Percentiles rank a stretch among this genome's conserved stretches.
These are phyloP conservation scores for Begonia peltatifolia DNA, from an alignment of 306 rosid genomes.

Conservation along the genomic window DNA sequence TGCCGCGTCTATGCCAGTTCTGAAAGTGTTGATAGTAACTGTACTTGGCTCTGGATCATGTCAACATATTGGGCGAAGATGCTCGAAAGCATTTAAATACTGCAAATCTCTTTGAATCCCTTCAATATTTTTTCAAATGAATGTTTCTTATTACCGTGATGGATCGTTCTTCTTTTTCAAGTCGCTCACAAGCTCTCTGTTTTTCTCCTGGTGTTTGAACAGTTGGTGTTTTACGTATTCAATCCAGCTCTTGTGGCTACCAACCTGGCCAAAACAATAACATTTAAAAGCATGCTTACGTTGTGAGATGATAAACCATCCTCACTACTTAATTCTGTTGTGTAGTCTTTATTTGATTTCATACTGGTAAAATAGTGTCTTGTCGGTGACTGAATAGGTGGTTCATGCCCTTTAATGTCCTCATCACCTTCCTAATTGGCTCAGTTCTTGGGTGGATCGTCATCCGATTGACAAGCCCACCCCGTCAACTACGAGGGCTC, in stretches of 20 bases:
- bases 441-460: constrained; percentile 37
- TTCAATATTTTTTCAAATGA: too few relatives aligned
- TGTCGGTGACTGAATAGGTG: constrained; percentile 15
- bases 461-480: constrained; percentile 28
- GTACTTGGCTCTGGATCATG: constrained; percentile 31
- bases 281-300: constrained; percentile 27
- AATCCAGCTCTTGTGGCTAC: constrained; percentile 32
- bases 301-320: constrained; percentile 17
- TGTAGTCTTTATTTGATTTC: too few relatives aligned
- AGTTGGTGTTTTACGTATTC: constrained; percentile 38
- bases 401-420: constrained; percentile 46
- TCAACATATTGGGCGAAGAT: constrained; percentile 25
- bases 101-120: constrained; percentile 7
- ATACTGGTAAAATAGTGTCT: too few relatives aligned
- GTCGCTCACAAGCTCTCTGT: too few relatives aligned
- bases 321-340: too few relatives aligned
- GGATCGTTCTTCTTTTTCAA: background rate
- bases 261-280: constrained; percentile 32
- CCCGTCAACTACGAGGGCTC: constrained; percentile 36
- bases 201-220: background rate
- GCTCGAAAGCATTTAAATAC: constrained; percentile 34
- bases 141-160: too few relatives aligned
- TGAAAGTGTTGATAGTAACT: constrained; percentile 41
- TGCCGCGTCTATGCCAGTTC: constrained; percentile 36
- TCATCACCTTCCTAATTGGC: constrained; percentile 32